These are phyloP conservation scores for Geranium incanum DNA, from an alignment of 441 rosid genomes.

Conservation along the genomic window DNA sequence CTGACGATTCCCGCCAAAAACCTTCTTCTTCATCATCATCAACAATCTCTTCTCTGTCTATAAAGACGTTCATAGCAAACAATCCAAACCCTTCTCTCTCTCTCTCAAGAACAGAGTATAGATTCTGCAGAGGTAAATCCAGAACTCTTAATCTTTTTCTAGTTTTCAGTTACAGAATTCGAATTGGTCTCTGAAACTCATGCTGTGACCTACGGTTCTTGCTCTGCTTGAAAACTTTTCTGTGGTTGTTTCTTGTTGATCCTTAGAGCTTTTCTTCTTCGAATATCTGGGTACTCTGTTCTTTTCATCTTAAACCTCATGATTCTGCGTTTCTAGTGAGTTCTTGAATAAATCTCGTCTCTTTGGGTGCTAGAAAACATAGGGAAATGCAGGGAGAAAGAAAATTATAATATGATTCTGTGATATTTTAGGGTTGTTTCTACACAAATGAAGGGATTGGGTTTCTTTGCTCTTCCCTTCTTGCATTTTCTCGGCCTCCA, in stretches of 20 bases:
- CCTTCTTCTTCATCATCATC: neutral
- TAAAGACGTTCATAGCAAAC: slow-evolving; percentile 9
- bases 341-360: slow-evolving; percentile 1
- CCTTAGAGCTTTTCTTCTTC: neutral
- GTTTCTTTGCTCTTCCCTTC: slow-evolving; percentile 7
- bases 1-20: neutral
- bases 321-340: neutral
- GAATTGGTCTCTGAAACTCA: neutral
- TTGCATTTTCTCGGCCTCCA: slow-evolving; percentile 22
- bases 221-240: neutral
- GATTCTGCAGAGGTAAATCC: slow-evolving; percentile 6
- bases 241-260: neutral
- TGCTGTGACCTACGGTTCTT: neutral
- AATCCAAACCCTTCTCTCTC: slow-evolving; percentile 4
- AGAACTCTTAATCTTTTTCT: slow-evolving; percentile 1
- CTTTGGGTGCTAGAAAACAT: neutral
- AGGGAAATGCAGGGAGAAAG: neutral
- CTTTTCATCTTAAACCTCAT: neutral
- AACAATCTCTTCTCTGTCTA: neutral
- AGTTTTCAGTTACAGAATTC: neutral
- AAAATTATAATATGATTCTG: neutral
- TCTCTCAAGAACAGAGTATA: slow-evolving; percentile 3
- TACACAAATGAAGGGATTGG: slow-evolving; percentile 2
- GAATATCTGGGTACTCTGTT: neutral
- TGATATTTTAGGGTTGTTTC: neutral